A percentile compares a stretch with the other conserved stretches of the same genome.
These are phyloP conservation scores for Colletotrichum phormii DNA, from an alignment of 2,329 filamentous ascomycete species.

Conservation along the genomic window DNA sequence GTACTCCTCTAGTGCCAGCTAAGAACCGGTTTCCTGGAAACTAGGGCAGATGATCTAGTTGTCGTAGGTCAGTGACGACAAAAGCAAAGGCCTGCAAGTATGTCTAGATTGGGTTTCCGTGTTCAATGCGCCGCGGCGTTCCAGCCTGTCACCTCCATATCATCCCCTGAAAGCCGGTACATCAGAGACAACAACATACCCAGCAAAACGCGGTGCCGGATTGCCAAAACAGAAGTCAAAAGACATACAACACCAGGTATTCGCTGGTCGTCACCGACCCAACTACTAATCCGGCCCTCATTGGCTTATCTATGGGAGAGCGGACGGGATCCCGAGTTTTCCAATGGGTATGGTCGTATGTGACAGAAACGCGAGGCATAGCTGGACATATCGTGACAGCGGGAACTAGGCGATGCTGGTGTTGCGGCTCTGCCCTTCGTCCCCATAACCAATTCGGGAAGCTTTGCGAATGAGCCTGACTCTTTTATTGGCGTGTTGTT, in stretches of 20 bases:
- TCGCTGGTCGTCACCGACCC: conserved; percentile 15
- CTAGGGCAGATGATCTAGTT: neutral
- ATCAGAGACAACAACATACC: no score
- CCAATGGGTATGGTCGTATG: conserved; percentile 16
- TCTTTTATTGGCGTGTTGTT: neutral
- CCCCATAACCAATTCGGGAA: neutral
- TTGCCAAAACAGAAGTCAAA: neutral
- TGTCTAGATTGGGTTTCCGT: no score
- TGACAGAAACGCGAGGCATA: accelerated
- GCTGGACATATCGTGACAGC: accelerated
- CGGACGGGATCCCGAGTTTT: conserved; percentile 15
- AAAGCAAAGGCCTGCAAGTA: no score
- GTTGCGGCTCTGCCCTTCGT: neutral
- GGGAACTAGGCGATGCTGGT: neutral
- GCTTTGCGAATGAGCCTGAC: neutral
- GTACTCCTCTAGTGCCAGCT: neutral
- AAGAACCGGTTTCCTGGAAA: neutral
- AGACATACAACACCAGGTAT: conserved; percentile 10
- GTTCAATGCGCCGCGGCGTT: no score
- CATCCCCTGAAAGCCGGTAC: no score
- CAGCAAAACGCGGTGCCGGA: neutral
- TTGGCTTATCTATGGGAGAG: no score
- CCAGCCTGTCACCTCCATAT: no score
- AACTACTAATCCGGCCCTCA: conserved; percentile 15
- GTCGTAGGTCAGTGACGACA: no score